phyloP scores from a whole-genome alignment of 116 monocot species.

The Posidonia oceanica region DNA sequence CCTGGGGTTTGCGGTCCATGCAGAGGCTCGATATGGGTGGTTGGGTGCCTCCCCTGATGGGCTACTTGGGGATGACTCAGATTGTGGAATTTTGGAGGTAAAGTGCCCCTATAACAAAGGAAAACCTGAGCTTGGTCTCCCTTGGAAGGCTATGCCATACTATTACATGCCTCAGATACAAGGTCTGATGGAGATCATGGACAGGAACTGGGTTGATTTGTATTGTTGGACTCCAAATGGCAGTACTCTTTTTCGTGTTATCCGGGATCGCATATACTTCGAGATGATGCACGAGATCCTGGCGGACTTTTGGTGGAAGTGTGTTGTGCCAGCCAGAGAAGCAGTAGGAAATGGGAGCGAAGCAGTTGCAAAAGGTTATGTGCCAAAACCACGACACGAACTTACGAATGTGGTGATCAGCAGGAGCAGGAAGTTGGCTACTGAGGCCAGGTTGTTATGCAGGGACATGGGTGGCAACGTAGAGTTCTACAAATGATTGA shows the following conservation, averaged over 20 bases:
- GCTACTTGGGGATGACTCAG: constrained; percentile 25
- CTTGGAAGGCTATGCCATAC: constrained; percentile 72
- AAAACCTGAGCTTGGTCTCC: constrained; percentile 67
- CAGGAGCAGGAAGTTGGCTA: constrained; percentile 65
- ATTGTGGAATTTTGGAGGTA: constrained; percentile 80
- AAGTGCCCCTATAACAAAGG: constrained; percentile 96
- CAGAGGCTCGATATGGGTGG: constrained; percentile 54
- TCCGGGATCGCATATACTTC: constrained; percentile 66
- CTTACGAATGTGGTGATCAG: constrained; percentile 42
- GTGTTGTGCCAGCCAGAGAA: constrained; percentile 76
- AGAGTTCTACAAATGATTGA: constrained; percentile 59
- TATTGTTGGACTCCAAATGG: constrained; percentile 95
- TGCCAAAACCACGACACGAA: constrained; percentile 46
- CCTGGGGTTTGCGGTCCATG: constrained; percentile 66
- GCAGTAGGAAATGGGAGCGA: constrained; percentile 32
- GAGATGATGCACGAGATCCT: constrained; percentile 52
- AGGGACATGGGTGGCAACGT: constrained; percentile 68
- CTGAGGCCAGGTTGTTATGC: constrained; percentile 53
- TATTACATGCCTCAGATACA: constrained; percentile 98
- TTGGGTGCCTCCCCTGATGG: constrained; percentile 92
- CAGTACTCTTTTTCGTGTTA: constrained; percentile 57
- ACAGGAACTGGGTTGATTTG: constrained; percentile 86
- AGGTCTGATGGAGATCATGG: constrained; percentile 98
- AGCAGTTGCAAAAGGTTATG: constrained; percentile 27
- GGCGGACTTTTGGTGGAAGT: constrained; percentile 74